Evolutionary conservation across 768 basidiomycete species (phyloP), one percentile per base, ranked within the genome.

Genomic region (Tephrocybe sp.): DNA sequence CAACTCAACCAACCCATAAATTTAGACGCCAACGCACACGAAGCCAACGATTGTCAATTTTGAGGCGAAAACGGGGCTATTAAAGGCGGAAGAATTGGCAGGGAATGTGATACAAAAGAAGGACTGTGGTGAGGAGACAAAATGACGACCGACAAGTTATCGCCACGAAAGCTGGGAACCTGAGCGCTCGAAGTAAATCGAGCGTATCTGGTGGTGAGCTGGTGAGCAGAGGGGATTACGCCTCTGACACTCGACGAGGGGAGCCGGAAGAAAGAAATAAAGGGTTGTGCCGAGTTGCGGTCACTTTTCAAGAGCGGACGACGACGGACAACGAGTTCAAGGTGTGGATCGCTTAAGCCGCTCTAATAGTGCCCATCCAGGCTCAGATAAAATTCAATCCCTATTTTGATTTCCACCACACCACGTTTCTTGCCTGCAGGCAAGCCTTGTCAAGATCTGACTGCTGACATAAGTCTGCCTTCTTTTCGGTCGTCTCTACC

Each of bases 401-500:
- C 72, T 72, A 64, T 75, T 84, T 80, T 77, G 78, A 82, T 81
- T 72, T 68, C 67, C 72, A 69, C 68, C 11, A 23, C 78, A 71
- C 70, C 78, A 87, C 84, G 85, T 84, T 85, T 75, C 73, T 69
- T 83, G 85, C 85, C 85, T 86, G 82, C 83, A 85, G 84, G 85
- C 83, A 79, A 56, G 62, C 65, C 68, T 57, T 68, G 64, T 73
- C 73, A 72, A 64, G 63, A 67, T 65, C 68, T 55, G 56, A 50
- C 56, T 34, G 56, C 65, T 69, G 69, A 75, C 68, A 74, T 79
- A 76, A 75, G 33, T 57, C 55, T 64, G 60, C 63, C 49, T 53
- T 54, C 40, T 56, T 56, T 57, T 50, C 53, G 51, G 53, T 47
- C 36, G 36, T 12, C 54, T n/a, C 31, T 26, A n/a, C 19, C 36